Conservation (phyloP, 176 grass and related monocot species). For the Thalia dealbata region DNA sequence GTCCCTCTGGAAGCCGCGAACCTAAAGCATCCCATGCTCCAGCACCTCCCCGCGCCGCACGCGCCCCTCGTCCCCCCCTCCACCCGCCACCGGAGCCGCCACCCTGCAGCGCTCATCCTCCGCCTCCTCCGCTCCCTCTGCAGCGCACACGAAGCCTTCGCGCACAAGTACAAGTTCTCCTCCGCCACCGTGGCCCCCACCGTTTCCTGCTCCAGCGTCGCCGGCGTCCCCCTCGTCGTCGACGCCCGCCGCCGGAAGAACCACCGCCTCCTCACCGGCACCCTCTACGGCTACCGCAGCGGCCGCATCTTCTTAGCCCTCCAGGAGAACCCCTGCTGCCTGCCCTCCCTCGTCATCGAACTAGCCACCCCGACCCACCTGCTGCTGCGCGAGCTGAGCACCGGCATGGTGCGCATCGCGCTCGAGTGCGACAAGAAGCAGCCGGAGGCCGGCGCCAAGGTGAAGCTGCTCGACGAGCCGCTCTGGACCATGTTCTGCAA, state of each 20-base stretch:
- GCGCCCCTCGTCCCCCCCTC: conserved; percentile 5
- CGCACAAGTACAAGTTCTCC: conserved; percentile 1
- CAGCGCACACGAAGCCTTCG: conserved; percentile 1
- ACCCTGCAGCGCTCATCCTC: conserved; percentile 8
- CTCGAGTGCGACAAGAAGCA: conserved; percentile 17
- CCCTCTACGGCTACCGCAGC: conserved; percentile 6
- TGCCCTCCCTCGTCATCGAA: conserved; percentile 12
- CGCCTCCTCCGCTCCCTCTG: background rate
- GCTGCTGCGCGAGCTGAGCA: conserved; percentile 12
- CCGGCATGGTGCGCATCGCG: conserved; percentile 16
- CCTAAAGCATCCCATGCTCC: background rate
- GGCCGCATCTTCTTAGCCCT: conserved; percentile 6
- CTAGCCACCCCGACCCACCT: background rate
- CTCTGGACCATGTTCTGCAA: conserved; percentile 16
- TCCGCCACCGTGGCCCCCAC: background rate
- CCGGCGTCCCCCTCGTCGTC: background rate
- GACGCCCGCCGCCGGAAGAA: background rate
- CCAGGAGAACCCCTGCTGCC: conserved; percentile 14
- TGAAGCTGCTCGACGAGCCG: conserved; percentile 3
- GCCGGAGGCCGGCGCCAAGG: background rate
- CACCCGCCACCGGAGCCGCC: conserved; percentile 19
- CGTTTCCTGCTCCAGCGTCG: background rate
- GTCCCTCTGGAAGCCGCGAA: background rate
- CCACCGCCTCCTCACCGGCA: background rate
- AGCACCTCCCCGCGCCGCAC: background rate